Conservation (phyloP, 208 protist species). For the Acanthamoeba sp. region DNA sequence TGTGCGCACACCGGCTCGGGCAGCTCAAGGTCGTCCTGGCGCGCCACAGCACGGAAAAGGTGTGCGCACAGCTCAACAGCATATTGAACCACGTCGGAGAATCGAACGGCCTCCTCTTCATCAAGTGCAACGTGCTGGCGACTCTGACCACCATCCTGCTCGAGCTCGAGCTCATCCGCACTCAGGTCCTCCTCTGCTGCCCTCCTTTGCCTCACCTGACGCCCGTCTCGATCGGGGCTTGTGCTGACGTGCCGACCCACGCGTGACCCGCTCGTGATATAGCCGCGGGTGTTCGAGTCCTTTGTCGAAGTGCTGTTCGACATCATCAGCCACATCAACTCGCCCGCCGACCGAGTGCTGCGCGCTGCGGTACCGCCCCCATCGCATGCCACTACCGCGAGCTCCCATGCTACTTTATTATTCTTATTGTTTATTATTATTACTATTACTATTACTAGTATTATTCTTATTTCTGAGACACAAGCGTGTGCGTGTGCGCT, state of each 20-base stretch:
- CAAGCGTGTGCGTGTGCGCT: background rate
- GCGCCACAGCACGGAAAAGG: conserved; percentile 25
- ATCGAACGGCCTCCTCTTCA: conserved; percentile 18
- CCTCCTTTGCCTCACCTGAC: background rate
- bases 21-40: too few relatives aligned
- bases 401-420: too few relatives aligned
- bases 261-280: background rate
- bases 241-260: background rate
- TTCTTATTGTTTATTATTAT: too few relatives aligned
- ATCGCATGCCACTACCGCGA: too few relatives aligned
- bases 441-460: too few relatives aligned
- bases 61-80: conserved; percentile 56
- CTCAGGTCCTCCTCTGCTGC: background rate
- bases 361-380: background rate
- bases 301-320: conserved; percentile 65
- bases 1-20: too few relatives aligned
- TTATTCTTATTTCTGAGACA: too few relatives aligned
- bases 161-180: conserved; percentile 65
- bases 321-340: conserved; percentile 55
- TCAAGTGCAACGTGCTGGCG: conserved; percentile 64
- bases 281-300: conserved; percentile 55
- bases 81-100: conserved; percentile 45
- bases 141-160: conserved; percentile 71
- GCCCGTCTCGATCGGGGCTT: background rate
- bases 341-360: conserved; percentile 34